Evolutionary conservation across 2,329 filamentous ascomycete species (phyloP).

Genomic region (Aspergillus sp.): DNA sequence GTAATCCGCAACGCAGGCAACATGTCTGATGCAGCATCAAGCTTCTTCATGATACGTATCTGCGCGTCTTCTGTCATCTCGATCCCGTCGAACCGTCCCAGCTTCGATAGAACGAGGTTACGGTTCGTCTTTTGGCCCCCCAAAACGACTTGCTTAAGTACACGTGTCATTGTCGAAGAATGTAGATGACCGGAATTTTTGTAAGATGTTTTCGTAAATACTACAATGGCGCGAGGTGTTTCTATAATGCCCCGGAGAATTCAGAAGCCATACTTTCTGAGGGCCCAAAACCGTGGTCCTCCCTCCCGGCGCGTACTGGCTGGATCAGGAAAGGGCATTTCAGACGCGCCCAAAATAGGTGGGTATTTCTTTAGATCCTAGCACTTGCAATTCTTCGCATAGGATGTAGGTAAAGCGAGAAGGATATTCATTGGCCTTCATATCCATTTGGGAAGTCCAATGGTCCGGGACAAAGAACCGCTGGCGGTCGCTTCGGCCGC

Average conservation of each 20-base stretch:
- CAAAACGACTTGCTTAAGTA: background rate
- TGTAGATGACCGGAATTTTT: background rate
- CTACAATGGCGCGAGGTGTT: background rate
- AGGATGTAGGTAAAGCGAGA: background rate
- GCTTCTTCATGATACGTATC: background rate
- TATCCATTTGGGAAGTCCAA: background rate
- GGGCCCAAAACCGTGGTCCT: background rate
- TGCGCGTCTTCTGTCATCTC: background rate
- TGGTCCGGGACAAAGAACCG: background rate
- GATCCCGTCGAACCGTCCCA: background rate
- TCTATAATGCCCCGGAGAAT: background rate
- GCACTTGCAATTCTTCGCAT: background rate
- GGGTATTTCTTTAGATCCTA: background rate
- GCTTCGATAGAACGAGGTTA: background rate
- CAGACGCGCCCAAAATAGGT: background rate
- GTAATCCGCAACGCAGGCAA: background rate
- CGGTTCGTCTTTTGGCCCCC: background rate
- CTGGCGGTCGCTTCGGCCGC: background rate
- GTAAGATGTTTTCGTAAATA: background rate
- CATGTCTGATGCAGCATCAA: background rate
- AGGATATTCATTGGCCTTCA: background rate
- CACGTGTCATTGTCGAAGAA: background rate
- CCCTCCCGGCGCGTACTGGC: background rate
- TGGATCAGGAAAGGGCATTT: background rate
- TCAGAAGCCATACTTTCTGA: background rate